Evolutionary conservation across 108 stramenopile genomes (phyloP).

Genomic region (Skeletonema costatum): DNA sequence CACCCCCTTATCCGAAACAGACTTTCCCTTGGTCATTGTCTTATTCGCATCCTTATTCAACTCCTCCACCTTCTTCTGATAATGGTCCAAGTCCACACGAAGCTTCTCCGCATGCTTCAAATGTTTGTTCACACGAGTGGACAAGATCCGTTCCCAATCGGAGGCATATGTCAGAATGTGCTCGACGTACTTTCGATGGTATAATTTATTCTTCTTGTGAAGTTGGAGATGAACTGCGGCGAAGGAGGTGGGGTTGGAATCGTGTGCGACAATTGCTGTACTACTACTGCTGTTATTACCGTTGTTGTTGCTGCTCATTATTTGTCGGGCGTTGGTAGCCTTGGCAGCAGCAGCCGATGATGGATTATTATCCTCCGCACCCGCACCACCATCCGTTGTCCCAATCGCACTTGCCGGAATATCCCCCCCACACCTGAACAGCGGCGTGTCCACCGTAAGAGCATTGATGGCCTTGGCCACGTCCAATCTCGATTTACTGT

Average conservation of each 20-base stretch:
- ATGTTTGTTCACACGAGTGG: slow-evolving; percentile 52
- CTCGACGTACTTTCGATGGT: slow-evolving; percentile 64
- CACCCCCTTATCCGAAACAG: slow-evolving; percentile 52
- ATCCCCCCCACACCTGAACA: slow-evolving; percentile 37
- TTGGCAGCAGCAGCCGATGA: neutral
- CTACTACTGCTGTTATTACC: neutral
- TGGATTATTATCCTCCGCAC: neutral
- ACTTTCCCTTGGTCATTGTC: slow-evolving; percentile 77
- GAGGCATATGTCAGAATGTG: slow-evolving; percentile 76
- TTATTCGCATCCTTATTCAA: slow-evolving; percentile 59
- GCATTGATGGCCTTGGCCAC: slow-evolving; percentile 49
- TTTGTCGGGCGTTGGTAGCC: slow-evolving; percentile 1
- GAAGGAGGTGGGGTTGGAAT: slow-evolving; percentile 18
- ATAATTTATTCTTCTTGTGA: slow-evolving; percentile 56
- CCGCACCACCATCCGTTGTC: slow-evolving; percentile 7
- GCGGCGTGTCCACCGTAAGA: slow-evolving; percentile 35
- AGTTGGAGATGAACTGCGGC: slow-evolving; percentile 41
- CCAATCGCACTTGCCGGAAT: slow-evolving; percentile 21
- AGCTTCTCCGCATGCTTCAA: slow-evolving; percentile 68
- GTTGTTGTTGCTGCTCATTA: neutral
- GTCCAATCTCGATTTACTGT: slow-evolving; percentile 28
- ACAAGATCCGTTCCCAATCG: slow-evolving; percentile 82
- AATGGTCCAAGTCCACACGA: slow-evolving; percentile 81
- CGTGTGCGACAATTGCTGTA: neutral
- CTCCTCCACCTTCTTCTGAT: slow-evolving; percentile 74